phyloP scores from a whole-genome alignment of 805 yeast genomes.

The Wickerhamomyces silvicola region DNA sequence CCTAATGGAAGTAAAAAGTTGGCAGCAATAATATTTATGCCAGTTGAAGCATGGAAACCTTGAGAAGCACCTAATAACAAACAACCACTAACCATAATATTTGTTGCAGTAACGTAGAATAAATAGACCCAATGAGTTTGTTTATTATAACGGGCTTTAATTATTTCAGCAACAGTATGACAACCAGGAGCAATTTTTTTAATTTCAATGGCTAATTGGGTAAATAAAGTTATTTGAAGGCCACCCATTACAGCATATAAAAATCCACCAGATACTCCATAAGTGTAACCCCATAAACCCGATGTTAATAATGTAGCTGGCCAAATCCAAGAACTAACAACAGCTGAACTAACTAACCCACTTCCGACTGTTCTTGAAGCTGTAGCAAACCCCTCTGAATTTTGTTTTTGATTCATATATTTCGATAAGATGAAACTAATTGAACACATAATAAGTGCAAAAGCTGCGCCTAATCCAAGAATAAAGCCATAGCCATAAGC shows the following conservation, averaged over 20 bases:
- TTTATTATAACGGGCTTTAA: conserved; percentile 31
- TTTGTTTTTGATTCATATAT: conserved; percentile 34
- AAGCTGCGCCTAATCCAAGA: conserved; percentile 39
- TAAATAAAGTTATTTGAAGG: conserved; percentile 31
- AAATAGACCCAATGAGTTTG: conserved; percentile 29
- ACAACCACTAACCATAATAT: conserved; percentile 31
- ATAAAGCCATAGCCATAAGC: conserved; percentile 30
- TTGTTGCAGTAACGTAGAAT: conserved; percentile 32
- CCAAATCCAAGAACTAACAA: conserved; percentile 44
- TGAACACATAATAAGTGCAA: conserved; percentile 33
- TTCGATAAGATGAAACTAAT: conserved; percentile 28
- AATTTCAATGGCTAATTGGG: conserved; percentile 32
- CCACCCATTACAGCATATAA: conserved; percentile 27
- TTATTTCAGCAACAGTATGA: conserved; percentile 35
- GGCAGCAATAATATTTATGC: conserved; percentile 40
- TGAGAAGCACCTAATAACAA: conserved; percentile 40
- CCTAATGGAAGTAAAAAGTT: conserved; percentile 39
- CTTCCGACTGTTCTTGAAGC: conserved; percentile 34
- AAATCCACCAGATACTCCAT: conserved; percentile 37
- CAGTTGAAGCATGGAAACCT: conserved; percentile 33
- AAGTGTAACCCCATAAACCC: conserved; percentile 32
- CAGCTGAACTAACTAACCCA: conserved; percentile 38
- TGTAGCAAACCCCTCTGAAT: conserved; percentile 33
- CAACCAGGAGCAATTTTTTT: conserved; percentile 36
- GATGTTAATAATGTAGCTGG: conserved; percentile 34